Conservation (phyloP, 2,329 filamentous ascomycete species). For the Trichoderma gracile region DNA sequence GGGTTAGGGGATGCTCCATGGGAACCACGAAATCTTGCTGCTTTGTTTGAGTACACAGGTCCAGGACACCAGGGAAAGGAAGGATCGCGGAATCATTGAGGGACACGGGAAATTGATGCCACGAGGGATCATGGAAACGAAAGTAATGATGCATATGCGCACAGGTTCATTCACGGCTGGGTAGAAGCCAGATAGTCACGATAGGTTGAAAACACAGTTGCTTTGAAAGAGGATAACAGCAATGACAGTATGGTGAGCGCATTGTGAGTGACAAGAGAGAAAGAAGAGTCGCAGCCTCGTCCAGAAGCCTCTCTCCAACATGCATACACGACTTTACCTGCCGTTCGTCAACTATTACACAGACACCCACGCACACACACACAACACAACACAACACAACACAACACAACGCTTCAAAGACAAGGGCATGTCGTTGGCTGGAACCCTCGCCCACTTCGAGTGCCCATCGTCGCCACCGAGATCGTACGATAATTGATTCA, state of each 20-base stretch:
- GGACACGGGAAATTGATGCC: background rate
- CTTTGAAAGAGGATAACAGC: background rate
- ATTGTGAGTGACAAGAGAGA: background rate
- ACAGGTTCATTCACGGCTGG: background rate
- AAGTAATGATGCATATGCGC: conserved; percentile 1
- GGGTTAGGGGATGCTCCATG: too few species aligned
- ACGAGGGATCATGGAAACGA: conserved; percentile 3
- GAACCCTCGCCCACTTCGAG: background rate
- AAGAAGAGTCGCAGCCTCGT: too few species aligned
- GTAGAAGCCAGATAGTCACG: conserved; percentile 14
- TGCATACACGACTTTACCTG: too few species aligned
- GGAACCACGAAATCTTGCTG: too few species aligned
- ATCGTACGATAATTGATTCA: conserved; percentile 20
- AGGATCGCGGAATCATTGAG: background rate
- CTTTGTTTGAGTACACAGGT: too few species aligned
- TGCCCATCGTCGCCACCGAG: conserved; percentile 9
- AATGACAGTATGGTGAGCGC: background rate
- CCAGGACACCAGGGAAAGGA: background rate
- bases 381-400: background rate
- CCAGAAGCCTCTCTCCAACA: too few species aligned
- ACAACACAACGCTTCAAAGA: background rate
- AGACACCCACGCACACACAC: too few species aligned
- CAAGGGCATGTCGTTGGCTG: background rate
- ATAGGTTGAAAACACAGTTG: background rate
- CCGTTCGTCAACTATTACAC: too few species aligned